Conservation (phyloP, 140 eudicot species). For the Anethum foeniculum region DNA sequence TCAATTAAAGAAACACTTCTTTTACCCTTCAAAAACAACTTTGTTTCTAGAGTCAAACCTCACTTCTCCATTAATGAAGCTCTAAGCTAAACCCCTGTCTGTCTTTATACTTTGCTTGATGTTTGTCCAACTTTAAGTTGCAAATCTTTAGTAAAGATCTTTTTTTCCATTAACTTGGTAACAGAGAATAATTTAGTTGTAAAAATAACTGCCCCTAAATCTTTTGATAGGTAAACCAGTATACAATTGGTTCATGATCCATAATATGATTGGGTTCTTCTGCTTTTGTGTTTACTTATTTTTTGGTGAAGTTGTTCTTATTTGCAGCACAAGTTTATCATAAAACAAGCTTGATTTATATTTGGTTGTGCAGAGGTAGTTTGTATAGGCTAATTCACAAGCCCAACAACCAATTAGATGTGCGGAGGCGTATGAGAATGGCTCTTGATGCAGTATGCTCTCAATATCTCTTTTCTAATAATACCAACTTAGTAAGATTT, state of each 20-base stretch:
- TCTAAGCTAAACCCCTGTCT: background rate
- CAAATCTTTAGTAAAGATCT: background rate
- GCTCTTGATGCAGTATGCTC: constrained; percentile 88
- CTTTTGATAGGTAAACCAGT: background rate
- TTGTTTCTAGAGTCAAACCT: background rate
- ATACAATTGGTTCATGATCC: background rate
- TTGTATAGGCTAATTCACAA: constrained; percentile 91
- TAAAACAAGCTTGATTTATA: background rate
- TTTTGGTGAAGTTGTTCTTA: constrained; percentile 1
- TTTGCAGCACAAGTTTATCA: background rate
- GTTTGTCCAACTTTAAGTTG: background rate
- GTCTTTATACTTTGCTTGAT: background rate
- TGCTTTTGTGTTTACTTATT: background rate
- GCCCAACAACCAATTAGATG: constrained; percentile 87
- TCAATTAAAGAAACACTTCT: background rate
- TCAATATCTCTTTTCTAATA: constrained; percentile 14
- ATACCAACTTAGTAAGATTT: background rate
- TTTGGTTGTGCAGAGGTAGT: constrained; percentile 79
- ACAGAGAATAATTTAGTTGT: background rate
- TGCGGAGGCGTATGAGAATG: constrained; percentile 89
- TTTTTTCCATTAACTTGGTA: background rate
- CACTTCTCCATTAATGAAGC: background rate
- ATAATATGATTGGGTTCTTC: background rate
- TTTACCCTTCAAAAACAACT: background rate
- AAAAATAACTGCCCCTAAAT: background rate